Evolutionary conservation across 148 eudicot species (phyloP), one percentile per base, ranked within the genome.

Genomic region (Rhododendron mucronatum): DNA sequence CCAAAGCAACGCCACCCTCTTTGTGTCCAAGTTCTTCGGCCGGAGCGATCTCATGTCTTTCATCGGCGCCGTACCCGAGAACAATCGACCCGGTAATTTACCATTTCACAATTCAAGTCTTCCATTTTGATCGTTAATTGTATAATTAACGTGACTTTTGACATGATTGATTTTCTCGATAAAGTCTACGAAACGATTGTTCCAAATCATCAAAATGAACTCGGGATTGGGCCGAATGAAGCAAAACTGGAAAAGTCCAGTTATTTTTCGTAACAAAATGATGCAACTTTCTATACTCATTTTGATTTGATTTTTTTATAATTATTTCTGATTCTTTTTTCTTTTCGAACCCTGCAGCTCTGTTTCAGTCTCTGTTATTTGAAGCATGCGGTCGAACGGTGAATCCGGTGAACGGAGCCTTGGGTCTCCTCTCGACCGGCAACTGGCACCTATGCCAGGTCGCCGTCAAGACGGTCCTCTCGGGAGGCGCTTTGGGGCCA

Each of bases 1-100:
- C 18, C 96, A 94, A 86, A 93, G 89, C 5, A 91, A 94, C 94
- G 95, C 96, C 84, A 94, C 95, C 80, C 91, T 94, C 67, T 94
- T 94, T 69, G 92, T 94, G 47, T 95, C 96, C 77, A 94, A 94
- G 80, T 94, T 93, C 91, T 94, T 93, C 82, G 96, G 96, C 39
- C 94, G 96, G 51, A 91, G 93, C 82, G 94, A 92, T 13, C 95
- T 94, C 87, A 92, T 94, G 92, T 91, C 95, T 57, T 92, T 94
- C 92, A 89, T 94, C 84, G 90, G 92, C 88, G 88, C 93, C 86
- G 96, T 93, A 48, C 96, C 96, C 3, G 75, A 69, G 37, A 28
- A 28, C 15, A 28, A 28, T 26, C 75, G 75, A 69, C 75, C 75
- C 4, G 73, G 73, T 65, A n/a, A n/a, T 65, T 9, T 7, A 21